These are phyloP conservation scores for Remersonia thermophila DNA, from an alignment of 2,329 filamentous ascomycete species.

Conservation along the genomic window DNA sequence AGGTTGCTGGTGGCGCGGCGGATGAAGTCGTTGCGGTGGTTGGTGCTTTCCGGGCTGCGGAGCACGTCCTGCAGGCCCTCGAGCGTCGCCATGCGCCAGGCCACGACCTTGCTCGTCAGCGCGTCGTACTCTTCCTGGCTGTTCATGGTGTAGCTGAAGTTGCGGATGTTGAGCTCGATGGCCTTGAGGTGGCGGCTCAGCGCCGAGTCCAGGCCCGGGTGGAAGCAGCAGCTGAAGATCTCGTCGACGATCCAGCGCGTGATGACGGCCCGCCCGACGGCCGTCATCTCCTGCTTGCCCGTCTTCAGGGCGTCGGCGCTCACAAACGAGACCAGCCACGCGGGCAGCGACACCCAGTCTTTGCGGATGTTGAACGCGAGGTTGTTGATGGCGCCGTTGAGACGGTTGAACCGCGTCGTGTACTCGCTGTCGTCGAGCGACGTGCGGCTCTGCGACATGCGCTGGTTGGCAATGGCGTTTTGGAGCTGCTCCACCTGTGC, in stretches of 20 bases:
- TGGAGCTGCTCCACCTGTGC: slow-evolving; percentile 87
- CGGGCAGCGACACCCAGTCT: slow-evolving; percentile 72
- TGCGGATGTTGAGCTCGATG: slow-evolving; percentile 79
- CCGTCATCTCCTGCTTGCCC: slow-evolving; percentile 96
- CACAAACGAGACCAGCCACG: slow-evolving; percentile 67
- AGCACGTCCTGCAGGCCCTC: slow-evolving; percentile 73
- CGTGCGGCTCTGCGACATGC: slow-evolving; percentile 85
- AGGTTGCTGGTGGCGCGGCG: slow-evolving; percentile 57
- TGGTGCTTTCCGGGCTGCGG: slow-evolving; percentile 49
- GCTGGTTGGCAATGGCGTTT: slow-evolving; percentile 93
- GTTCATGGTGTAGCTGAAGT: slow-evolving; percentile 57
- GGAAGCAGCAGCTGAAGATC: slow-evolving; percentile 84
- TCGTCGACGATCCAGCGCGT: slow-evolving; percentile 83
- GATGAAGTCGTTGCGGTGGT: slow-evolving; percentile 57
- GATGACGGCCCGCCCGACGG: slow-evolving; percentile 79
- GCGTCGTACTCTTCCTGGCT: slow-evolving; percentile 85
- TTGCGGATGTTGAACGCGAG: slow-evolving; percentile 93
- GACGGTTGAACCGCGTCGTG: slow-evolving; percentile 70
- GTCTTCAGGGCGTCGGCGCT: slow-evolving; percentile 75
- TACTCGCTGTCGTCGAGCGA: slow-evolving; percentile 95
- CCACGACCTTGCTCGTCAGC: slow-evolving; percentile 72
- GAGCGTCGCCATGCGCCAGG: slow-evolving; percentile 85
- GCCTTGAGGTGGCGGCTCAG: slow-evolving; percentile 70
- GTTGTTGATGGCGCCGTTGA: slow-evolving; percentile 91
- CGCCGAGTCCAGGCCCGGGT: slow-evolving; percentile 67